Percentiles rank a stretch among this genome's conserved stretches.
These are phyloP conservation scores for Aureobasidium zeae DNA, from an alignment of 2,329 filamentous ascomycete species.

Conservation along the genomic window DNA sequence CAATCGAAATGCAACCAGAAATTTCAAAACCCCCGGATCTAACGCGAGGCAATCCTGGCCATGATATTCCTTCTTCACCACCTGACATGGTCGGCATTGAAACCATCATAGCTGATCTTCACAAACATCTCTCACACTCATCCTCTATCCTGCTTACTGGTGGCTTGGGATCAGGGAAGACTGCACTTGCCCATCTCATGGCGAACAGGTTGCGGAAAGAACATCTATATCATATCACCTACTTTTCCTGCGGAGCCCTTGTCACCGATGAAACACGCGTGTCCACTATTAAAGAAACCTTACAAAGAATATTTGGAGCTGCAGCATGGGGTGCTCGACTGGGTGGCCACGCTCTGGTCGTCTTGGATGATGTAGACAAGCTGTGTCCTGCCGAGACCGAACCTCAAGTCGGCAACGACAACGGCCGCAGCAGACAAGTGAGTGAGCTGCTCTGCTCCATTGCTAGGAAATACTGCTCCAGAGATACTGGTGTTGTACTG, in stretches of 20 bases:
- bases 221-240: constrained; percentile 70
- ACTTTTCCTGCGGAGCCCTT: constrained; percentile 77
- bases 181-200: constrained; percentile 65
- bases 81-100: constrained; percentile 78
- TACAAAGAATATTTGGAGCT: constrained; percentile 74
- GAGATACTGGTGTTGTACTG: constrained; percentile 72
- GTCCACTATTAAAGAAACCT: constrained; percentile 79
- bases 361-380: constrained; percentile 88
- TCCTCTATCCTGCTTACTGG: constrained; percentile 88
- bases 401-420: constrained; percentile 85
- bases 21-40: constrained; percentile 55
- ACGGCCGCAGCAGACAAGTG: constrained; percentile 82
- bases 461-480: constrained; percentile 72
- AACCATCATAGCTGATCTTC: constrained; percentile 58
- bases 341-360: constrained; percentile 72
- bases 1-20: constrained; percentile 66
- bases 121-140: constrained; percentile 68
- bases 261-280: constrained; percentile 87
- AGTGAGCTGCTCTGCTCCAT: constrained; percentile 81
- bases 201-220: constrained; percentile 64
- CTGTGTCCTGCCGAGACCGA: constrained; percentile 91
- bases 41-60: constrained; percentile 43
- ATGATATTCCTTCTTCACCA: constrained; percentile 44
- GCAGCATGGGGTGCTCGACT: constrained; percentile 86
- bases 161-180: constrained; percentile 83